These are phyloP conservation scores for Solanum arcanum DNA, from an alignment of 257 asterid species.

Conservation along the genomic window DNA sequence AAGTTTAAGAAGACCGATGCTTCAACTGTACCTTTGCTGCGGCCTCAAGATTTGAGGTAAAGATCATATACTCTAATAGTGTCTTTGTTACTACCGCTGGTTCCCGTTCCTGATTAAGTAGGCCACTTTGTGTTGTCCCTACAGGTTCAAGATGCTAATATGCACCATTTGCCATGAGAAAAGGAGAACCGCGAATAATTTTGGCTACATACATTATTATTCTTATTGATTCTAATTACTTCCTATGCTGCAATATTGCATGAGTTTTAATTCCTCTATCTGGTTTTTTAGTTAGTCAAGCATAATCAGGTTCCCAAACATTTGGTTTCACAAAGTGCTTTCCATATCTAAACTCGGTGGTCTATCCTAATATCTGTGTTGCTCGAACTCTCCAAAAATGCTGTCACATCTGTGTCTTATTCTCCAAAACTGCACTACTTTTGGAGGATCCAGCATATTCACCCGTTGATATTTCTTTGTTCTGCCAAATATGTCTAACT, in stretches of 20 bases:
- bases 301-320: background rate
- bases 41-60: constrained; percentile 92
- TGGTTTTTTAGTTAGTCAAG: background rate
- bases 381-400: background rate
- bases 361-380: background rate
- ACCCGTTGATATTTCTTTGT: background rate
- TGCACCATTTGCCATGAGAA: constrained; percentile 33
- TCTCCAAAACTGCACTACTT: background rate
- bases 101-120: constrained; percentile 22
- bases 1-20: constrained; percentile 27
- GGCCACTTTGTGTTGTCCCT: constrained; percentile 24
- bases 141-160: constrained; percentile 46
- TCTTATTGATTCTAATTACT: background rate
- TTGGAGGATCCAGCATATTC: background rate
- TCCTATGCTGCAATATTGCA: background rate
- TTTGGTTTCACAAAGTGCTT: background rate
- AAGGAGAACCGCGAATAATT: constrained; percentile 34
- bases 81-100: constrained; percentile 1
- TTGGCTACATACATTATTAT: constrained; percentile 9
- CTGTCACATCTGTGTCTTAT: background rate
- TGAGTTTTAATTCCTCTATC: background rate
- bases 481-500: background rate
- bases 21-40: constrained; percentile 52
- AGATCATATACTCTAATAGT: constrained; percentile 1
- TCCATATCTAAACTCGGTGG: background rate